Conservation (phyloP, 768 basidiomycete species). For the Hypholoma fasciculare region DNA sequence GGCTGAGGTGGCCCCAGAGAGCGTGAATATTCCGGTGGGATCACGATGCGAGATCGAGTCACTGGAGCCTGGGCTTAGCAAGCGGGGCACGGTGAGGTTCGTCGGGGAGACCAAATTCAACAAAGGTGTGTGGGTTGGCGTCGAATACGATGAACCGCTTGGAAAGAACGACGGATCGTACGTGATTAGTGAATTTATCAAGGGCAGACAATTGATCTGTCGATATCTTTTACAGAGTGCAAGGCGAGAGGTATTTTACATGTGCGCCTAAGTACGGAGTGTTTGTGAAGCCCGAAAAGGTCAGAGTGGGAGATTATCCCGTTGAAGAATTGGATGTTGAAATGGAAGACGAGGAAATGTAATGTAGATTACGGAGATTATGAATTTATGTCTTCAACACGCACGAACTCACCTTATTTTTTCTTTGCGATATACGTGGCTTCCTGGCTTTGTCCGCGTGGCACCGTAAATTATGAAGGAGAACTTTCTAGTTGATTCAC, state of each 20-base stretch:
- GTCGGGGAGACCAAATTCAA: slow-evolving; percentile 81
- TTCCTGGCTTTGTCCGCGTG: too few relatives aligned
- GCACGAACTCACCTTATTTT: too few relatives aligned
- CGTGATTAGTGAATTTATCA: slow-evolving; percentile 31
- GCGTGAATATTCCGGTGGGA: slow-evolving; percentile 60
- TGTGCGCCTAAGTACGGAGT: slow-evolving; percentile 78
- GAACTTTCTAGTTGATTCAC: too few relatives aligned
- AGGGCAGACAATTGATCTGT: neutral
- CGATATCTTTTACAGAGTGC: slow-evolving; percentile 51
- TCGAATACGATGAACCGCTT: slow-evolving; percentile 94
- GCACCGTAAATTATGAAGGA: too few relatives aligned
- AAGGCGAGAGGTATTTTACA: slow-evolving; percentile 84
- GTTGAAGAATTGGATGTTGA: slow-evolving; percentile 75
- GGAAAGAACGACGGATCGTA: slow-evolving; percentile 96
- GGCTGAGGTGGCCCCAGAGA: slow-evolving; percentile 18
- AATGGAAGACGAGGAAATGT: slow-evolving; percentile 77
- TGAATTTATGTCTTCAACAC: too few relatives aligned
- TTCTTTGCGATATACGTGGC: too few relatives aligned
- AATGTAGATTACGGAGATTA: slow-evolving; percentile 5
- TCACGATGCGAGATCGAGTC: slow-evolving; percentile 85
- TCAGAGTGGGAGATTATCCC: slow-evolving; percentile 85
- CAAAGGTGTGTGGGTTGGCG: slow-evolving; percentile 81
- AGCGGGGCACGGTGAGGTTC: slow-evolving; percentile 84
- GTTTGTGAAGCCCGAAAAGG: slow-evolving; percentile 83
- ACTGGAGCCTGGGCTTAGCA: slow-evolving; percentile 63